Percentiles rank a stretch among this genome's conserved stretches.
Evolutionary conservation across 2,329 filamentous ascomycete species (phyloP).

Genomic region (Aspergillus eucalypticola): DNA sequence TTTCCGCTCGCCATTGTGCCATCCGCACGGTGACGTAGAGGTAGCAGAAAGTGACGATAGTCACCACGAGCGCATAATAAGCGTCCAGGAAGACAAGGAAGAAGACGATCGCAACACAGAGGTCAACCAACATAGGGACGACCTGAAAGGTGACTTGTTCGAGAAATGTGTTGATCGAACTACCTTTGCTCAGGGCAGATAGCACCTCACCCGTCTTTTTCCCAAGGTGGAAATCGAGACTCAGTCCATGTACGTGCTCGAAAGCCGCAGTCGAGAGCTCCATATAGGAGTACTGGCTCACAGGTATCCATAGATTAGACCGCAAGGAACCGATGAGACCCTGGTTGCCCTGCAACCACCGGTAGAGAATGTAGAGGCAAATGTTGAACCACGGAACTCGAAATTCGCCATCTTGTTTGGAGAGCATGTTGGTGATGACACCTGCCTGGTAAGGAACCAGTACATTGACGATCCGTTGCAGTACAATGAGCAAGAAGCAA

Average conservation of each 20-base stretch:
- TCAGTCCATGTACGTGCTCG: slow-evolving; percentile 93
- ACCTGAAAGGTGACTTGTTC: slow-evolving; percentile 97
- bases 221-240: slow-evolving; percentile 91
- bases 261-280: slow-evolving; percentile 93
- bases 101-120: slow-evolving; percentile 80
- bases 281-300: slow-evolving; percentile 94
- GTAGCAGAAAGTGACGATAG: slow-evolving; percentile 92
- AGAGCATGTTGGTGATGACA: slow-evolving; percentile 73
- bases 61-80: slow-evolving; percentile 85
- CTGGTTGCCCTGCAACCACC: slow-evolving; percentile 83
- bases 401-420: slow-evolving; percentile 54
- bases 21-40: slow-evolving; percentile 95
- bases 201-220: slow-evolving; percentile 96
- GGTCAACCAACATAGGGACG: slow-evolving; percentile 88
- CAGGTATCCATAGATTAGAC: slow-evolving; percentile 89
- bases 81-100: slow-evolving; percentile 79
- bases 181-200: slow-evolving; percentile 93
- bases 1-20: slow-evolving; percentile 88
- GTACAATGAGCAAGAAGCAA: slow-evolving; percentile 77
- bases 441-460: slow-evolving; percentile 81
- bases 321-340: slow-evolving; percentile 81
- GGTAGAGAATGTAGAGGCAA: slow-evolving; percentile 72
- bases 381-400: slow-evolving; percentile 73
- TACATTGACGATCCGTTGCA: slow-evolving; percentile 83
- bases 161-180: slow-evolving; percentile 92